Base-by-base conservation (phyloP, 352 stramenopile species). In the Globisporangium rhizosaccharum region DNA sequence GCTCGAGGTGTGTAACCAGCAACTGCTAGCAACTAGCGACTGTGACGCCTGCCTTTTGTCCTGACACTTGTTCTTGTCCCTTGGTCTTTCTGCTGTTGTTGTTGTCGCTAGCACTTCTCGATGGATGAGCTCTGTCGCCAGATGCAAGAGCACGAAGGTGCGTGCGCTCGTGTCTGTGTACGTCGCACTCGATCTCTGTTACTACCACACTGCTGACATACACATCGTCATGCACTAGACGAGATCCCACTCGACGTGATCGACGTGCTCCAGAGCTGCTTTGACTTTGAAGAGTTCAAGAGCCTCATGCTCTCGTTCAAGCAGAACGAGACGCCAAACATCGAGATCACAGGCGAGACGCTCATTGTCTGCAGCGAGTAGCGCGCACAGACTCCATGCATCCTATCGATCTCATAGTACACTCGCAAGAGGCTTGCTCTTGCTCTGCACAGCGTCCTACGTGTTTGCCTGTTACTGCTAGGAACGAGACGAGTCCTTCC, bases 211-310 rank as follows among this genome's bases (percentile, higher is more conserved):
- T 15, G 36, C 50, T 25, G 0, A 28, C n/a, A 8, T 42, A 20
- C 41, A 2, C 18, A 23, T 15, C 28, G 6, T 1, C 26, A 53
- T 44, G 23, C 15, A 9, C 14, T 25, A 85, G 83, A 92, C 30
- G 79, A 92, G 51, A 91, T 94, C 53, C 73, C 81, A 2, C 57
- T 80, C 7, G 85, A 91, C 59, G 83, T 92, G 33, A 85, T 90
- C 56, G 85, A 92, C 60, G 76, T 92, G 23, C 64, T 94, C 20
- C 59, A 90, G 61, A 92, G 82, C 63, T 90, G 74, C 66, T 87
- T 78, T 17, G 78, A 91, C 56, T 94, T 94, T 72, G 85, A 94
- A 61, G 85, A 94, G 53, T 94, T 94, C 66, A 92, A 92, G 71
- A 84, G 63, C 45, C 76, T 94, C 26, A 92, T 94, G 82, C 67